Percentiles rank a stretch among this genome's conserved stretches.
Evolutionary conservation across 352 stramenopile species (phyloP).

Genomic region (Phytophthora sp.): DNA sequence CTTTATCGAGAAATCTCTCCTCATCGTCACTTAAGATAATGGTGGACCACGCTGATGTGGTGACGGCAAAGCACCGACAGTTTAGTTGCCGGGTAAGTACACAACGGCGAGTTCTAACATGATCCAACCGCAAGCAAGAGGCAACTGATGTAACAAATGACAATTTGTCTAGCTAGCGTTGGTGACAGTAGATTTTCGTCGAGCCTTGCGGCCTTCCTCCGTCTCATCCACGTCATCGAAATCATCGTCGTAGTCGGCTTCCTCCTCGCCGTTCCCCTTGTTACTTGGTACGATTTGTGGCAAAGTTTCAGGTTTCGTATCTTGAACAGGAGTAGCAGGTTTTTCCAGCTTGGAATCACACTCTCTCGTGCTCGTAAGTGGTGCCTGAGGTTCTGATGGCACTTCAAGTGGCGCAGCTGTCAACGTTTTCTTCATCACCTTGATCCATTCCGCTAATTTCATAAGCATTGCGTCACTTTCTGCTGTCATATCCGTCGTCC

Average conservation of each 20-base stretch:
- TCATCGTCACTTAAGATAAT: slow-evolving; percentile 2
- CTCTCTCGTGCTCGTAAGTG: neutral
- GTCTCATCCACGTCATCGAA: slow-evolving; percentile 48
- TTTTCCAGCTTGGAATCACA: neutral
- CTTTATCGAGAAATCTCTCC: slow-evolving; percentile 5
- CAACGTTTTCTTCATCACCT: slow-evolving; percentile 21
- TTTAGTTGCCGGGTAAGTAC: slow-evolving; percentile 6
- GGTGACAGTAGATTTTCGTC: slow-evolving; percentile 16
- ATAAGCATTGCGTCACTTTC: slow-evolving; percentile 31
- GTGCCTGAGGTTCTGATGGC: neutral
- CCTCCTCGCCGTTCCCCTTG: slow-evolving; percentile 30
- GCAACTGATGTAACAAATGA: neutral
- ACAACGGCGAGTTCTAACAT: no score
- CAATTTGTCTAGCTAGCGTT: slow-evolving; percentile 11
- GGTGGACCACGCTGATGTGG: no score
- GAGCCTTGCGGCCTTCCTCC: slow-evolving; percentile 24
- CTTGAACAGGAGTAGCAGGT: neutral
- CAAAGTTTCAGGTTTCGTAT: no score
- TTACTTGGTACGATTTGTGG: slow-evolving; percentile 1
- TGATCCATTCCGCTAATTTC: slow-evolving; percentile 43
- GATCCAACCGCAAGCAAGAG: no score
- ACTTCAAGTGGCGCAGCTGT: neutral
- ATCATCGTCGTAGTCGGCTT: slow-evolving; percentile 47
- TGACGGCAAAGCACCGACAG: no score
- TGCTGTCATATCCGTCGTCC: slow-evolving; percentile 11